Evolutionary conservation across 768 basidiomycete species (phyloP).

Genomic region (Xerocomus spinulosus): DNA sequence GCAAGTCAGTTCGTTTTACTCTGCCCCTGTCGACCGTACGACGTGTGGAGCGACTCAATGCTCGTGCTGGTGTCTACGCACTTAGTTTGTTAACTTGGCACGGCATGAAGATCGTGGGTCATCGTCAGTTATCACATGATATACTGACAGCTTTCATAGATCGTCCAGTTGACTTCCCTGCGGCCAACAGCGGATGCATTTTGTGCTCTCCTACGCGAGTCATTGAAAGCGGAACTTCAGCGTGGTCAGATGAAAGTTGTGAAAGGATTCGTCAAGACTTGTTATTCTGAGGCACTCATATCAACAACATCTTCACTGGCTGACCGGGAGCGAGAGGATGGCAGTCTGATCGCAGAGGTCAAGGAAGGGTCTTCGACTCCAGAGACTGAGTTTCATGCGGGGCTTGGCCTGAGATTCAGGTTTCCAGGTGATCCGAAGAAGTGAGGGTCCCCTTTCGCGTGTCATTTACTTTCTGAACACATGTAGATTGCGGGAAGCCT

Average conservation of each 20-base stretch:
- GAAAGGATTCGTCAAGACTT: constrained; percentile 85
- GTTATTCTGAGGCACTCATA: constrained; percentile 90
- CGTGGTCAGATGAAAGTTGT: constrained; percentile 91
- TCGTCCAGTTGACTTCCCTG: constrained; percentile 90
- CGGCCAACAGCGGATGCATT: constrained; percentile 92
- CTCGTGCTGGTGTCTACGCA: constrained; percentile 93
- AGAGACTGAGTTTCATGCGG: constrained; percentile 65
- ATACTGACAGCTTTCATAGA: constrained; percentile 36
- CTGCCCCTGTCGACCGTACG: constrained; percentile 89
- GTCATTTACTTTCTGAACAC: constrained; percentile 10
- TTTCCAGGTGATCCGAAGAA: constrained; percentile 93
- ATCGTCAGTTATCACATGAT: constrained; percentile 1
- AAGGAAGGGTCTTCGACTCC: constrained; percentile 43
- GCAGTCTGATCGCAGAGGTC: constrained; percentile 52
- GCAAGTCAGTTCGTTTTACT: constrained; percentile 87
- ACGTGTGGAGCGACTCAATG: constrained; percentile 89
- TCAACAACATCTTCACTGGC: constrained; percentile 50
- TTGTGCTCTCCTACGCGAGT: constrained; percentile 82
- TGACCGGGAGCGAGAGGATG: constrained; percentile 67
- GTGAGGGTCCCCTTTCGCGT: constrained; percentile 39
- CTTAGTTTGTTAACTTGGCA: constrained; percentile 93
- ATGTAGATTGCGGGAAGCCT: constrained; percentile 76
- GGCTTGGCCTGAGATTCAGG: constrained; percentile 77
- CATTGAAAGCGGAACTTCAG: constrained; percentile 84
- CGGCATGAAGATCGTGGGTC: constrained; percentile 78